Conservation (phyloP, 768 basidiomycete genomes). For the Lentinula detonsa region DNA sequence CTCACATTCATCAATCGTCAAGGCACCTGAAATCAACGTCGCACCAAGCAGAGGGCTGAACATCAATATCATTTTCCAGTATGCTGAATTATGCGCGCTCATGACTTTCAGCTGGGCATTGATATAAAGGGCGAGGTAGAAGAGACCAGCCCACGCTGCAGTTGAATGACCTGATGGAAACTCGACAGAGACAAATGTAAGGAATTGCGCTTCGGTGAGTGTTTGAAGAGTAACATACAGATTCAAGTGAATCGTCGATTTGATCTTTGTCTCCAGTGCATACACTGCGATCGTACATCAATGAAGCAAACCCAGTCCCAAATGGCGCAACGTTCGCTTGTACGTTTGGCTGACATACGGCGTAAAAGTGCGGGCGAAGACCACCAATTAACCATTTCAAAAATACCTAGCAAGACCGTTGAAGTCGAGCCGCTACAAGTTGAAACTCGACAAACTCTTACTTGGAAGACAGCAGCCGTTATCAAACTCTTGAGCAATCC, state of each 20-base stretch:
- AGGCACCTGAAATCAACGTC: slow-evolving; percentile 45
- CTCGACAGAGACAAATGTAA: neutral
- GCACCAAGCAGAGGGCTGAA: slow-evolving; percentile 54
- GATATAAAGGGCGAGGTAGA: slow-evolving; percentile 39
- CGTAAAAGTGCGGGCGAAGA: slow-evolving; percentile 45
- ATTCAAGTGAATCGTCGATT: slow-evolving; percentile 52
- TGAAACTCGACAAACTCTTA: slow-evolving; percentile 14
- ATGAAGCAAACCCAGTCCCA: slow-evolving; percentile 39
- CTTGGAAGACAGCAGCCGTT: slow-evolving; percentile 37
- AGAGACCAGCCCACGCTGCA: slow-evolving; percentile 50
- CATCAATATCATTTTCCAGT: slow-evolving; percentile 58
- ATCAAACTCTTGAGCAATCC: slow-evolving; percentile 47
- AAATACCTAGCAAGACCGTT: slow-evolving; percentile 32
- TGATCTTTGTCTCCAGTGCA: slow-evolving; percentile 52
- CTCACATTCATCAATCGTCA: slow-evolving; percentile 53
- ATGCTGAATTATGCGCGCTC: slow-evolving; percentile 52
- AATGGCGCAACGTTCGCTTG: slow-evolving; percentile 17
- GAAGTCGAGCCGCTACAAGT: slow-evolving; percentile 18
- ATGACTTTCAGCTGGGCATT: slow-evolving; percentile 56
- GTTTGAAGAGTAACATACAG: slow-evolving; percentile 5
- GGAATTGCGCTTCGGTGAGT: too few relatives aligned
- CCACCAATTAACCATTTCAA: slow-evolving; percentile 51
- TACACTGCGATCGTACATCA: slow-evolving; percentile 47
- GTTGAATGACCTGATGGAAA: slow-evolving; percentile 56
- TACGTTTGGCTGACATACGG: slow-evolving; percentile 44